Evolutionary conservation across 2,329 filamentous ascomycete species (phyloP).

Genomic region (Myotisia sp.): DNA sequence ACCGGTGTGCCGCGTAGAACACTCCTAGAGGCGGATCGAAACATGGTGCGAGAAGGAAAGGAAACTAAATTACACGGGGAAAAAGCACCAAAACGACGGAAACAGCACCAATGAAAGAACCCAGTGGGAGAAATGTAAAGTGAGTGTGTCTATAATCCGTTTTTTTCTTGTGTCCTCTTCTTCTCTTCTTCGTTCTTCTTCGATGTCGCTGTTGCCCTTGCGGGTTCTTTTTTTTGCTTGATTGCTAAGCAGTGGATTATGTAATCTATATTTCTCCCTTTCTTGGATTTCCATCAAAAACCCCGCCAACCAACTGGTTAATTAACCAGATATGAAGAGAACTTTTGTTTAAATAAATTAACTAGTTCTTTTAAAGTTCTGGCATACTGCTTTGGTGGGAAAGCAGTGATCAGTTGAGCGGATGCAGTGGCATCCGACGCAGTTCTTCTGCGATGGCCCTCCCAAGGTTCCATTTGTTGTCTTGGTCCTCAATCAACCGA

Average conservation of each 20-base stretch:
- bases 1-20: conserved; percentile 9
- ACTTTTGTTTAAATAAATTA: too few relatives aligned
- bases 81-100: neutral
- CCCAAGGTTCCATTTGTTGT: conserved; percentile 32
- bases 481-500: conserved; percentile 48
- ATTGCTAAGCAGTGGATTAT: conserved; percentile 5
- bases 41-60: conserved; percentile 11
- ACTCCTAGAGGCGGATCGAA: conserved; percentile 13
- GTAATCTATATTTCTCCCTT: too few relatives aligned
- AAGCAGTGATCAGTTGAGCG: neutral
- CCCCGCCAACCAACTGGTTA: too few relatives aligned
- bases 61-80: conserved; percentile 1
- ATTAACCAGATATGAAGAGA: too few relatives aligned
- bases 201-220: too few relatives aligned
- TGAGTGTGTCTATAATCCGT: neutral
- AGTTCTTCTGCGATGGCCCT: conserved; percentile 23
- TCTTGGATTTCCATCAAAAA: too few relatives aligned
- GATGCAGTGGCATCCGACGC: conserved; percentile 30
- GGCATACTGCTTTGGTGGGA: neutral
- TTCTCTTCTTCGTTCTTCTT: too few relatives aligned
- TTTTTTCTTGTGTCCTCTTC: too few relatives aligned
- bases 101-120: neutral
- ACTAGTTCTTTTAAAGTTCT: too few relatives aligned
- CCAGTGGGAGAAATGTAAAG: neutral
- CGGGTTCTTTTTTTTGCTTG: too few relatives aligned